A percentile compares a stretch with the other conserved stretches of the same genome.
Evolutionary conservation across 2,329 filamentous ascomycete genomes (phyloP).

Genomic region (Trichophyton verrucosum): DNA sequence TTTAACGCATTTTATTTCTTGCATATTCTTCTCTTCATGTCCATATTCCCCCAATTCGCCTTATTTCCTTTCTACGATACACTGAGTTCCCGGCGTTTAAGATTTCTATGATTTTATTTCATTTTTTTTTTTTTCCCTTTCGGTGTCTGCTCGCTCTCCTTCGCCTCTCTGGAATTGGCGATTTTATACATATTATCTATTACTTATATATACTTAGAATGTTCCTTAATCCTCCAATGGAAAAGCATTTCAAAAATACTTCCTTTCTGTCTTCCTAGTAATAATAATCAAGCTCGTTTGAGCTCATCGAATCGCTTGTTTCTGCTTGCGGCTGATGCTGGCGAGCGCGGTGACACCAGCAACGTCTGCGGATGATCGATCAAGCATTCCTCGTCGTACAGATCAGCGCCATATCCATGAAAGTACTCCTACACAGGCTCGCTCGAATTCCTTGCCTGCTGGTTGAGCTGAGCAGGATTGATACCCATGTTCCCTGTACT

Average conservation of each 20-base stretch:
- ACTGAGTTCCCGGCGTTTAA: not conserved
- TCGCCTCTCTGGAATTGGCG: conserved; percentile 3
- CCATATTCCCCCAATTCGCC: not conserved
- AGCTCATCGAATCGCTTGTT: not conserved
- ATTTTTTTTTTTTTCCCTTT: not conserved
- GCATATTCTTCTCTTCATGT: not conserved
- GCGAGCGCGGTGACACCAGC: not conserved
- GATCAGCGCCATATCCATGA: not conserved
- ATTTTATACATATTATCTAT: not conserved
- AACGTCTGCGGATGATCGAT: not conserved
- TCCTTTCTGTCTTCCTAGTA: too few species aligned
- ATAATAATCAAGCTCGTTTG: not conserved
- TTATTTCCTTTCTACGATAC: not conserved
- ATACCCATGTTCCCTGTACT: not conserved
- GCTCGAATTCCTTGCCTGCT: too few species aligned
- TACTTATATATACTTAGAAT: not conserved
- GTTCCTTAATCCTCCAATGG: conserved; percentile 2
- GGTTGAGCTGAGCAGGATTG: not conserved
- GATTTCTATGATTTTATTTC: conserved; percentile 1
- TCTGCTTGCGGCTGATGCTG: not conserved
- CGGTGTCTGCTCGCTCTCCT: not conserved
- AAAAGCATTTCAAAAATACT: not conserved
- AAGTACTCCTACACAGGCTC: not conserved
- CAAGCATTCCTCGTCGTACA: not conserved
- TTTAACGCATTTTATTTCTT: not conserved